These are phyloP conservation scores for Marasmius oreades DNA, from an alignment of 1,284 basidiomycete genomes.

Conservation along the genomic window DNA sequence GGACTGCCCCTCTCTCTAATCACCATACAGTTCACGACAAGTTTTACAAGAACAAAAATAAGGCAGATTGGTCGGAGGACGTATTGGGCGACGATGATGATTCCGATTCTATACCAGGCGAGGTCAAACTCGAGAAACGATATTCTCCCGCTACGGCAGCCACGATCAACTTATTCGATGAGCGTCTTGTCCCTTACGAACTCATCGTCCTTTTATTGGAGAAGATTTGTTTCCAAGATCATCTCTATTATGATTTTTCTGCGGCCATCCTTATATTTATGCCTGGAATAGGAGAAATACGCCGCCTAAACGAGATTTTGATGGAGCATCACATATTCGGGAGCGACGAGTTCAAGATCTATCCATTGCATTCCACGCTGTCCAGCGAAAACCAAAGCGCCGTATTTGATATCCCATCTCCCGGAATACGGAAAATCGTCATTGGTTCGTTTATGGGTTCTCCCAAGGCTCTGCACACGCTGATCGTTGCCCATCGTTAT, in stretches of 20 bases:
- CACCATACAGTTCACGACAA: constrained; percentile 49
- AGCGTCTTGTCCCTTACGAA: constrained; percentile 88
- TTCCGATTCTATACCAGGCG: constrained; percentile 53
- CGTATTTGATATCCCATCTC: constrained; percentile 86
- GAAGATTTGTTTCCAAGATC: constrained; percentile 76
- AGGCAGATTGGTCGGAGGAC: constrained; percentile 77
- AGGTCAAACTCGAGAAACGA: constrained; percentile 63
- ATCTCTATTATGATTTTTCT: constrained; percentile 58
- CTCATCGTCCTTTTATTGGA: constrained; percentile 87
- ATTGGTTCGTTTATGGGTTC: constrained; percentile 53
- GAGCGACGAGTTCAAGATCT: constrained; percentile 68
- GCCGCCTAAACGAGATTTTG: constrained; percentile 82
- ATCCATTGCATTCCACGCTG: constrained; percentile 91
- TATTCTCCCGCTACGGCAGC: constrained; percentile 73
- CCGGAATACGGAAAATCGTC: constrained; percentile 86
- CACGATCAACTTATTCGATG: constrained; percentile 87
- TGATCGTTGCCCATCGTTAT: constrained; percentile 7
- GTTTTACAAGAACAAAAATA: constrained; percentile 59
- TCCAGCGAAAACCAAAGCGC: constrained; percentile 88
- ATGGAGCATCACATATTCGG: constrained; percentile 78
- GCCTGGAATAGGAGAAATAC: constrained; percentile 92
- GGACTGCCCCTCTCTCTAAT: constrained; percentile 3
- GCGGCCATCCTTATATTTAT: constrained; percentile 89
- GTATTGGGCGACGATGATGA: constrained; percentile 64
- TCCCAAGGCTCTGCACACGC: background rate